A percentile compares a stretch with the other conserved stretches of the same genome.
phyloP scores from a whole-genome alignment of 2,329 filamentous ascomycete species.

The Tothia fuscella region DNA sequence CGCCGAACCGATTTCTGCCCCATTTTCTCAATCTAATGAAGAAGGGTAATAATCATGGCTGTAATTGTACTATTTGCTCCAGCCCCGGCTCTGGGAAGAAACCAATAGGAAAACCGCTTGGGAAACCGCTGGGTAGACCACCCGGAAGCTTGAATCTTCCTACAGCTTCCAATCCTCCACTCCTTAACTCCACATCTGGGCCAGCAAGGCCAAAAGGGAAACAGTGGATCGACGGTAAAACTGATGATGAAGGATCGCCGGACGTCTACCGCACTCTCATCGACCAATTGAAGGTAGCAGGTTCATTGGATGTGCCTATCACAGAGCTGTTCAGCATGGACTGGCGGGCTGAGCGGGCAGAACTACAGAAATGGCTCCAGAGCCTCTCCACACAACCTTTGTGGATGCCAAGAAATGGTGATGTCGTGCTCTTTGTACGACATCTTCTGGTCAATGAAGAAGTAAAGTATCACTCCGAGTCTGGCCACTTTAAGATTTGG shows the following conservation, averaged over 20 bases:
- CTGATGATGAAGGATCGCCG: slow-evolving; percentile 41
- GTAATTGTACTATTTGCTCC: slow-evolving; percentile 38
- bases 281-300: slow-evolving; percentile 32
- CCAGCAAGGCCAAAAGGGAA: slow-evolving; percentile 3
- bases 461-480: slow-evolving; percentile 19
- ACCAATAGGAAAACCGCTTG: not conserved
- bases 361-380: slow-evolving; percentile 29
- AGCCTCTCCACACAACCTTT: slow-evolving; percentile 31
- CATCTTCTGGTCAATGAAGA: slow-evolving; percentile 19
- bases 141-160: not conserved
- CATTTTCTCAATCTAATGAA: slow-evolving; percentile 48
- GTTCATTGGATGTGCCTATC: slow-evolving; percentile 33
- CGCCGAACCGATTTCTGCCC: slow-evolving; percentile 40
- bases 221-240: slow-evolving; percentile 9
- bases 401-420: slow-evolving; percentile 43
- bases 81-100: not conserved
- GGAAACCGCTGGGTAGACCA: not conserved
- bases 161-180: not conserved
- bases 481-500: slow-evolving; percentile 18
- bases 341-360: slow-evolving; percentile 38
- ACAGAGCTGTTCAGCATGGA: slow-evolving; percentile 41
- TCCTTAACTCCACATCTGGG: too few species aligned
- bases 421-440: slow-evolving; percentile 43
- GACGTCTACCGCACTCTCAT: slow-evolving; percentile 41
- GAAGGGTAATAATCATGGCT: slow-evolving; percentile 29